Conservation (phyloP, 192 early-diverging fungal genomes). For the Phlyctochytrium planicorne region DNA sequence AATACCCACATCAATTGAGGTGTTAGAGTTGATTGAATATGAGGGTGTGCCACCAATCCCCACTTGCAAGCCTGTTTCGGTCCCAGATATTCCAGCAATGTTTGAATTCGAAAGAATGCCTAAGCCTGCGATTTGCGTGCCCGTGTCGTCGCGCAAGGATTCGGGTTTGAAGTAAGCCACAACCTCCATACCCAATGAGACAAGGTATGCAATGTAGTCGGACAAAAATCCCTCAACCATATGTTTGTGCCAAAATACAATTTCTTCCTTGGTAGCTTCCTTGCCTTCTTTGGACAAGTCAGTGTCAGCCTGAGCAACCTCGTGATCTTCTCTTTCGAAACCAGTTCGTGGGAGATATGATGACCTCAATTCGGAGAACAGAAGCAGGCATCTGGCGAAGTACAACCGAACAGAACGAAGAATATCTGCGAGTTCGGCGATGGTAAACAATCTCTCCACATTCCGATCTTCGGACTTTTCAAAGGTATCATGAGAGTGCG, state of each 20-base stretch:
- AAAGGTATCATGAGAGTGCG: neutral
- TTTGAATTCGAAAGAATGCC: neutral
- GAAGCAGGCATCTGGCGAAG: conserved; percentile 44
- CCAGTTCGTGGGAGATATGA: conserved; percentile 7
- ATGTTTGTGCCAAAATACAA: conserved; percentile 34
- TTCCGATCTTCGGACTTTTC: neutral
- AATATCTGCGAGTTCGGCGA: conserved; percentile 39
- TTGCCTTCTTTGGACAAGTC: neutral
- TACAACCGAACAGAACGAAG: conserved; percentile 46
- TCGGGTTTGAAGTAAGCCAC: conserved; percentile 8
- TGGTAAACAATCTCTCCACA: neutral
- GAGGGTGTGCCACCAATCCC: conserved; percentile 17
- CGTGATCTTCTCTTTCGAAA: neutral
- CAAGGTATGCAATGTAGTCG: conserved; percentile 40
- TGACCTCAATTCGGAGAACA: conserved; percentile 44
- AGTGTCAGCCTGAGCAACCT: neutral
- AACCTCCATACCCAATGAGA: conserved; percentile 33
- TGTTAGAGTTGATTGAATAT: conserved; percentile 22
- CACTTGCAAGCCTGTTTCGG: neutral
- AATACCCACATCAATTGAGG: conserved; percentile 28
- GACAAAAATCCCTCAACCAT: conserved; percentile 31
- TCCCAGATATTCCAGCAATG: too few relatives aligned
- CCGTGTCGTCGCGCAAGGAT: neutral
- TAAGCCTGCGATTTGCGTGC: conserved; percentile 13
- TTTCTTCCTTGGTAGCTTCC: neutral